Evolutionary conservation across 495 filamentous ascomycete species (phyloP).

Genomic region (Penicillium verhagenii): DNA sequence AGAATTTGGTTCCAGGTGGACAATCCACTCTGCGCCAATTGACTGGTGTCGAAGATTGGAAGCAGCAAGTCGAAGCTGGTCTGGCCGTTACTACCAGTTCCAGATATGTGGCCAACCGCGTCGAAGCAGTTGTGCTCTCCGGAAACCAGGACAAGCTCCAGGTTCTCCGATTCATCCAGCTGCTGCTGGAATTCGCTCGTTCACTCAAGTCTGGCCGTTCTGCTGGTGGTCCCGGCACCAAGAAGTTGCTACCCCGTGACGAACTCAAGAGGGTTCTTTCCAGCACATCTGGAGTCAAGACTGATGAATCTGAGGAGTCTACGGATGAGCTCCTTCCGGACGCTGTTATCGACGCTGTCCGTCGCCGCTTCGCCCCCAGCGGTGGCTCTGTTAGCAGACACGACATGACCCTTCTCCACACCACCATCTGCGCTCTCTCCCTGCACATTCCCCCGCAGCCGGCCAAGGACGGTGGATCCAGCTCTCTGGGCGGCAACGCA

Average conservation of each 20-base stretch:
- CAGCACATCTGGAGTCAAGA: slow-evolving; percentile 24
- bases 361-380: slow-evolving; percentile 64
- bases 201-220: slow-evolving; percentile 35
- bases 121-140: slow-evolving; percentile 54
- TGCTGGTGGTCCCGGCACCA: slow-evolving; percentile 32
- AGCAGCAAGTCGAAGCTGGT: slow-evolving; percentile 59
- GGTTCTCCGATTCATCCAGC: slow-evolving; percentile 57
- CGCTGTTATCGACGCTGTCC: slow-evolving; percentile 64
- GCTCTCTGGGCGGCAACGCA: slow-evolving; percentile 49
- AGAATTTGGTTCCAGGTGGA: slow-evolving; percentile 58
- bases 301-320: slow-evolving; percentile 8
- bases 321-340: slow-evolving; percentile 46
- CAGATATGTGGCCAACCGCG: slow-evolving; percentile 65
- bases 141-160: slow-evolving; percentile 58
- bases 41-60: slow-evolving; percentile 69
- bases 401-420: slow-evolving; percentile 63
- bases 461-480: slow-evolving; percentile 42
- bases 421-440: slow-evolving; percentile 65
- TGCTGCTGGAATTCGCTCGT: slow-evolving; percentile 62
- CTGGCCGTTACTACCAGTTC: slow-evolving; percentile 55
- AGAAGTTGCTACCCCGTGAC: slow-evolving; percentile 40
- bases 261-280: slow-evolving; percentile 44
- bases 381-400: slow-evolving; percentile 57
- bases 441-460: slow-evolving; percentile 49
- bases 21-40: slow-evolving; percentile 53